These are phyloP conservation scores for Aspergillus versicolor DNA, from an alignment of 2,329 filamentous ascomycete genomes.

Conservation along the genomic window DNA sequence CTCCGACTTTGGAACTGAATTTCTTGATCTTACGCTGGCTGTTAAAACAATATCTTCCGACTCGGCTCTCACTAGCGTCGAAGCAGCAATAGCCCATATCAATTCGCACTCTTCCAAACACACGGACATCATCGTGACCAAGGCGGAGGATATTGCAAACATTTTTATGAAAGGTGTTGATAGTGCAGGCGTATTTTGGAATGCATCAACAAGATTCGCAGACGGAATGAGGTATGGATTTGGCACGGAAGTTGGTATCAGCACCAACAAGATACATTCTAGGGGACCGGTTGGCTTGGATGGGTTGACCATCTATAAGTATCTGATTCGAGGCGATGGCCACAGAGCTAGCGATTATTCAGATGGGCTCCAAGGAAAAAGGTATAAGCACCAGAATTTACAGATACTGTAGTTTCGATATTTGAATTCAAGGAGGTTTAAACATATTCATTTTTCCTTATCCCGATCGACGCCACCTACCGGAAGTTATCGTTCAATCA, in stretches of 20 bases:
- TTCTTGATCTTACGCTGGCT: constrained; percentile 79
- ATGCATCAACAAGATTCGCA: constrained; percentile 88
- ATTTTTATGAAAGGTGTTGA: constrained; percentile 83
- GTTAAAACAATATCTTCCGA: constrained; percentile 69
- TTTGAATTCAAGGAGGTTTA: constrained; percentile 3
- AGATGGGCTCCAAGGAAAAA: constrained; percentile 48
- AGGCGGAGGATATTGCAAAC: constrained; percentile 66
- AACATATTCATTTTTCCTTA: constrained; percentile 18
- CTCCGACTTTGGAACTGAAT: constrained; percentile 82
- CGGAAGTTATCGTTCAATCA: constrained; percentile 10
- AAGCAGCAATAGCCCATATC: constrained; percentile 81
- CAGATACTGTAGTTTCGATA: constrained; percentile 17
- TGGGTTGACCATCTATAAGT: constrained; percentile 96
- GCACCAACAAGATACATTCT: constrained; percentile 97
- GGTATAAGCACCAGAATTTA: constrained; percentile 58
- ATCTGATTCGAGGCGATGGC: constrained; percentile 79
- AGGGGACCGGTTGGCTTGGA: constrained; percentile 91
- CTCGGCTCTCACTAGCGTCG: constrained; percentile 45
- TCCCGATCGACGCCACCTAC: constrained; percentile 15
- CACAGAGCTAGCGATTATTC: constrained; percentile 76
- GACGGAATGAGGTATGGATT: constrained; percentile 98
- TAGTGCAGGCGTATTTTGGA: constrained; percentile 94
- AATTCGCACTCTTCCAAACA: constrained; percentile 90
- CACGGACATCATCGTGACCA: constrained; percentile 86
- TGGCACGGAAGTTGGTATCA: constrained; percentile 96